Base-by-base conservation (phyloP, 2,329 filamentous ascomycete genomes). In the Aureobasidium musti region DNA sequence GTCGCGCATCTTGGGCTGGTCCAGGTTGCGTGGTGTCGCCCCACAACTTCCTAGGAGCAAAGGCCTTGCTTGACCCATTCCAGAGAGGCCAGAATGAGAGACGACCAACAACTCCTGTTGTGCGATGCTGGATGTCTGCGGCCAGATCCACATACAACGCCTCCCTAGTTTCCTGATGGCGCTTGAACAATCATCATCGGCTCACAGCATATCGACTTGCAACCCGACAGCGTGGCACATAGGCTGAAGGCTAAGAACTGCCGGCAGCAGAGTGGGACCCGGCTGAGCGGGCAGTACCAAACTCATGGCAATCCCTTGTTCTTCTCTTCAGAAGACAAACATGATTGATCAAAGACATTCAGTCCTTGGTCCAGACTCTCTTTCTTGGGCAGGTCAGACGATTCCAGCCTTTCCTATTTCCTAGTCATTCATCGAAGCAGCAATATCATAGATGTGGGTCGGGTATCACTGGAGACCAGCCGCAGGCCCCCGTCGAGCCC, bases 121-220 rank as follows among this genome's bases (percentile, higher is more conserved):
- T 63, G 59, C 23, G 41, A 63, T 45, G 21, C 43, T 37, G 19
- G 10, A 21, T 30, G n/a, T 26, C 33, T 45, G 33, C 45, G 33
- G 14, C 45, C 45, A 63, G 59, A 37, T 50, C 57, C 57, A 61
- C 59, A 49, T 21, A 52, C 45, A 52, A 35, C 59, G 33, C 56
- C 45, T 63, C 45, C 33, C 33, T 50, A 14, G 14, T 39, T 35
- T 26, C 19, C 43, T 26, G 33, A 28, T 11, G 23, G 59, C 59
- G 59, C 59, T 23, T 63, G 41, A 63, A 30, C 28, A 63, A 41
- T 52, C 45, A 35, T 52, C 59, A 41, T 28, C 45, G 23, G 45
- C 57, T 61, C 57, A 61, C 57, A 61, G 57, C 57, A 61, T 61
- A 26, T 61, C 26, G 57, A 61, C 43, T 61, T 49, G 59, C 43